These are phyloP conservation scores for Xylaria digitata DNA, from an alignment of 2,329 filamentous ascomycete species.

Conservation along the genomic window DNA sequence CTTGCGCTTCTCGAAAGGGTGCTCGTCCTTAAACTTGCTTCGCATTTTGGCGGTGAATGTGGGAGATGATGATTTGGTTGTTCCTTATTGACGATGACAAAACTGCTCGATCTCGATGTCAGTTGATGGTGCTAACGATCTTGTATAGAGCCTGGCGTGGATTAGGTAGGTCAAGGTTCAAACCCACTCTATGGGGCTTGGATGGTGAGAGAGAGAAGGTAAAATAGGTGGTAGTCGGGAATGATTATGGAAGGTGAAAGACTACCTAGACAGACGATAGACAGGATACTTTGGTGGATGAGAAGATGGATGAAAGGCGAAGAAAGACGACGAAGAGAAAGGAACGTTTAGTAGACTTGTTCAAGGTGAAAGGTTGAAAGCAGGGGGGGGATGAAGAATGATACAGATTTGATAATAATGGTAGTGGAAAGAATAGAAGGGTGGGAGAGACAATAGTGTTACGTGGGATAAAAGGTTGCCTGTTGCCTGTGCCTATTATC, in stretches of 20 bases:
- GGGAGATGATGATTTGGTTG: conserved; percentile 26
- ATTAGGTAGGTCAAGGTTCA: conserved; percentile 6
- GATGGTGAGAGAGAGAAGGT: neutral
- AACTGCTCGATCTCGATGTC: conserved; percentile 19
- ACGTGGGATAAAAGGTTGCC: conserved; percentile 23
- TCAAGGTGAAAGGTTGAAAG: neutral
- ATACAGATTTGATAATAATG: neutral
- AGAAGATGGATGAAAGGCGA: conserved; percentile 27
- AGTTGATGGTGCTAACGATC: conserved; percentile 7
- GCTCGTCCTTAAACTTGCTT: conserved; percentile 99
- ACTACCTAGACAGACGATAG: conserved; percentile 35
- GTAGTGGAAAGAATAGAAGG: conserved; percentile 13
- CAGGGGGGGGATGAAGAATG: neutral
- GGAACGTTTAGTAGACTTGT: conserved; percentile 1
- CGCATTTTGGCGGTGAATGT: conserved; percentile 74
- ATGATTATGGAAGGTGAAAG: conserved; percentile 11
- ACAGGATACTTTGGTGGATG: conserved; percentile 24
- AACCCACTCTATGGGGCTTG: neutral
- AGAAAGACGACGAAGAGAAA: conserved; percentile 29
- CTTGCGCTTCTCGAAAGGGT: conserved; percentile 99
- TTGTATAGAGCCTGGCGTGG: neutral
- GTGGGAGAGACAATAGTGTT: conserved; percentile 9
- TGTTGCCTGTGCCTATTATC: conserved; percentile 4
- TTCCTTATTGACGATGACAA: conserved; percentile 25
- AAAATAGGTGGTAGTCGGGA: neutral